Percentiles rank a stretch among this genome's conserved stretches.
Evolutionary conservation across 2,329 filamentous ascomycete genomes (phyloP).

Genomic region (Neonectria punicea): DNA sequence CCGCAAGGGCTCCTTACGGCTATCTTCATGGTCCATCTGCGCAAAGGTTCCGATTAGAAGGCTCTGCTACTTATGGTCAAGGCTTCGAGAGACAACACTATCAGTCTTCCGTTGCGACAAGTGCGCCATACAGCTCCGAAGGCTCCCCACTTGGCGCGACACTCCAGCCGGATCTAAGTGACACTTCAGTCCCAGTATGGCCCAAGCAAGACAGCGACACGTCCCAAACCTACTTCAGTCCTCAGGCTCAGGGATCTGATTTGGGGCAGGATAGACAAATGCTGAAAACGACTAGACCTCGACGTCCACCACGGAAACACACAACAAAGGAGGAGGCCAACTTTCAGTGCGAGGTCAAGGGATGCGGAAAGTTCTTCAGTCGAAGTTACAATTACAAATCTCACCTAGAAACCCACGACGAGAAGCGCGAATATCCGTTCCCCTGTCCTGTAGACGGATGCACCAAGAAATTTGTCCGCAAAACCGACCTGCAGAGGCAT

Average conservation of each 20-base stretch:
- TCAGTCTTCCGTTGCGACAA: conserved; percentile 30
- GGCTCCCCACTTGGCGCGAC: conserved; percentile 33
- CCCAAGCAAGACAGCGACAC: conserved; percentile 41
- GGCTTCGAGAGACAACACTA: conserved; percentile 37
- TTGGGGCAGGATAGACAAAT: conserved; percentile 35
- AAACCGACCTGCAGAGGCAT: conserved; percentile 78
- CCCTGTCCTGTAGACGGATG: conserved; percentile 74
- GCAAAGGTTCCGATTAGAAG: conserved; percentile 35
- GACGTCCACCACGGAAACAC: conserved; percentile 59
- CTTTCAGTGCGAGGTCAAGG: conserved; percentile 73
- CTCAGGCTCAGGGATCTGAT: conserved; percentile 36
- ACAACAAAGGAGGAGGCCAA: conserved; percentile 77
- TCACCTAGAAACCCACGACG: conserved; percentile 86
- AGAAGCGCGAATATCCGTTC: conserved; percentile 76
- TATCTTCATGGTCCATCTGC: conserved; percentile 37
- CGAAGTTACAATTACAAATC: conserved; percentile 88
- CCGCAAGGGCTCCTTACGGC: conserved; percentile 35
- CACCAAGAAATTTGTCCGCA: conserved; percentile 80
- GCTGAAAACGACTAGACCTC: conserved; percentile 41
- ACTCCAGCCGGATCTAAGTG: conserved; percentile 31
- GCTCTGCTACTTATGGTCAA: conserved; percentile 33
- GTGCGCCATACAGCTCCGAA: conserved; percentile 35
- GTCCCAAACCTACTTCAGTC: conserved; percentile 34
- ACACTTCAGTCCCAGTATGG: conserved; percentile 32
- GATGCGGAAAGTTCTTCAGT: conserved; percentile 83